These are phyloP conservation scores for Aquanectria penicillioides DNA, from an alignment of 2,329 filamentous ascomycete genomes.

Conservation along the genomic window DNA sequence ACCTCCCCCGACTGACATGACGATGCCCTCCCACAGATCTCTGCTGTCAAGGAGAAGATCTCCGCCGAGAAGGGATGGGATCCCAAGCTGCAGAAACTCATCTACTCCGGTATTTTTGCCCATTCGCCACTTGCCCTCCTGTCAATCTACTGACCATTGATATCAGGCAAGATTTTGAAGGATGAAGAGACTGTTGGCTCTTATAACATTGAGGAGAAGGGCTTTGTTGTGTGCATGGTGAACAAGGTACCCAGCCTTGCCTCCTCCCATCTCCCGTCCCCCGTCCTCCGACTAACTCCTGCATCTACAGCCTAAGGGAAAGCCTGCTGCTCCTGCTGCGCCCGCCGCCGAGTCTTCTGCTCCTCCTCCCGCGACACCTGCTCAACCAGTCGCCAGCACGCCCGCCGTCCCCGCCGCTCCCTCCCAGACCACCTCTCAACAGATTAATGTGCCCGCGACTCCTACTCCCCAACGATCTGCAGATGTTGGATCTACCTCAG, in stretches of 20 bases:
- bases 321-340: constrained; percentile 66
- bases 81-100: constrained; percentile 89
- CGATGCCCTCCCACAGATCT: constrained; percentile 69
- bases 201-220: constrained; percentile 99
- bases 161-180: constrained; percentile 92
- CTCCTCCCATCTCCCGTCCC: neutral
- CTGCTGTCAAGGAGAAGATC: constrained; percentile 92
- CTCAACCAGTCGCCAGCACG: constrained; percentile 65
- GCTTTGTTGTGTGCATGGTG: constrained; percentile 98
- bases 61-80: constrained; percentile 94
- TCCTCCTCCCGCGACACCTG: constrained; percentile 68
- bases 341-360: constrained; percentile 66
- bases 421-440: constrained; percentile 54
- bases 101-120: constrained; percentile 86
- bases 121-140: constrained; percentile 1
- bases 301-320: constrained; percentile 64
- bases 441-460: constrained; percentile 61
- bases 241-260: constrained; percentile 76
- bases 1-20: constrained; percentile 26
- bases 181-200: constrained; percentile 97
- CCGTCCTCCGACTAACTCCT: constrained; percentile 22
- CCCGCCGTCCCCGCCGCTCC: constrained; percentile 63
- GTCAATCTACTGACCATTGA: constrained; percentile 36
- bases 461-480: constrained; percentile 62
- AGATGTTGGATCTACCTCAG: constrained; percentile 51